These are phyloP conservation scores for Mycena albidolilacea DNA, from an alignment of 768 basidiomycete species.

Conservation along the genomic window DNA sequence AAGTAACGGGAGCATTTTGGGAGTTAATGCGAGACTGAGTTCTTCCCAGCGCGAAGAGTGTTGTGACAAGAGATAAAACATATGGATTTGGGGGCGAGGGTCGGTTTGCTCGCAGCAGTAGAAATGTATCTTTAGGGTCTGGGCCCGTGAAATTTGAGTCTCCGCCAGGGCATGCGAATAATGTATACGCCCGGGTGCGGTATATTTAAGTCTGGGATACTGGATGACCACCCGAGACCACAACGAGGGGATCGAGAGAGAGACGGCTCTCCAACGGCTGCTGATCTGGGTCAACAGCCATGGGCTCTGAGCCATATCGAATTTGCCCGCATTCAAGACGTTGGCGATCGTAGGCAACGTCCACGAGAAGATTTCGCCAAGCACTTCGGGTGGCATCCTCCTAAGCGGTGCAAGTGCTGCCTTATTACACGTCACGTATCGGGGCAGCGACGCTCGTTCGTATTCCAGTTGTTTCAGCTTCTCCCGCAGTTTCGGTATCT, in stretches of 20 bases:
- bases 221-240: constrained; percentile 6
- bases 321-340: no score
- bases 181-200: no score
- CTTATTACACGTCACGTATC: background rate
- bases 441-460: background rate
- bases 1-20: no score
- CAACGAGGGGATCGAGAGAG: constrained; percentile 1
- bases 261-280: constrained; percentile 4
- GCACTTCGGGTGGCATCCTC: background rate
- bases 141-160: no score
- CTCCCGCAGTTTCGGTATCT: background rate
- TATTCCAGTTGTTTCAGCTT: background rate
- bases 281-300: constrained; percentile 1
- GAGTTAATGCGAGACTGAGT: no score
- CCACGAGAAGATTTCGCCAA: background rate
- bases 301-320: background rate
- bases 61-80: no score
- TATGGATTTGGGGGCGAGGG: no score
- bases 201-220: no score
- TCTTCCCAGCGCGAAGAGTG: no score
- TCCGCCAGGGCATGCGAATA: no score
- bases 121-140: no score
- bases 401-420: background rate
- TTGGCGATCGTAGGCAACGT: background rate
- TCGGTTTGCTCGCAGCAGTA: no score